These are phyloP conservation scores for Glycine latifolia DNA, from an alignment of 306 rosid genomes.

Conservation along the genomic window DNA sequence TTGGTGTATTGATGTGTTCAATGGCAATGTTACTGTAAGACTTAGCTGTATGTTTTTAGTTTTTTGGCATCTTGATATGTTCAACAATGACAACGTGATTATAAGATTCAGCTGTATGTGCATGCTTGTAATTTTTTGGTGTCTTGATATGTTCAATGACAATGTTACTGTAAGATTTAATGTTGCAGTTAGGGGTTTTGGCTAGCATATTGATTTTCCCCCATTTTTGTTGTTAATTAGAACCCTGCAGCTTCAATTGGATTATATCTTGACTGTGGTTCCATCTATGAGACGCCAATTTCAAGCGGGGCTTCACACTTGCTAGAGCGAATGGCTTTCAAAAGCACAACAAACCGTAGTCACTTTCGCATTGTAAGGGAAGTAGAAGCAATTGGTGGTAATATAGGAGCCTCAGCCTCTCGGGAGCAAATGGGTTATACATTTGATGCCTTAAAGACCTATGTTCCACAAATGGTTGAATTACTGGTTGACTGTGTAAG, in stretches of 20 bases:
- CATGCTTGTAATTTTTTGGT: neutral
- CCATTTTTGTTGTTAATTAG: constrained; percentile 58
- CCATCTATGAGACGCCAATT: constrained; percentile 81
- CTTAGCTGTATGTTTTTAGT: neutral
- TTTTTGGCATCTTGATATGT: constrained; percentile 2
- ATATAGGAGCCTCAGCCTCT: constrained; percentile 88
- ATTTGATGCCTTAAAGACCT: constrained; percentile 89
- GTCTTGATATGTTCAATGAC: constrained; percentile 1
- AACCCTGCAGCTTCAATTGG: constrained; percentile 93
- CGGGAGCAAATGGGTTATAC: constrained; percentile 98
- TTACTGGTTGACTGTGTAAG: constrained; percentile 84
- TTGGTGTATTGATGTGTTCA: neutral
- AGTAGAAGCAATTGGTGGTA: constrained; percentile 94
- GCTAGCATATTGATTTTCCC: constrained; percentile 33
- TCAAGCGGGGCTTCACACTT: constrained; percentile 91
- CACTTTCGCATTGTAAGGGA: constrained; percentile 95
- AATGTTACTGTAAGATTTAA: neutral
- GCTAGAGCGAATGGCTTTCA: constrained; percentile 95
- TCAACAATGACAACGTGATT: neutral
- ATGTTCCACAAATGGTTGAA: constrained; percentile 95
- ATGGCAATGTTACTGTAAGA: constrained; percentile 50
- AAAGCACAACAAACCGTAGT: constrained; percentile 91
- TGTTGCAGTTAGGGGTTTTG: constrained; percentile 23
- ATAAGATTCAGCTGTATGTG: neutral
- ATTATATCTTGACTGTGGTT: constrained; percentile 83